phyloP scores from a whole-genome alignment of 345 rosid genomes.

The Capsella bursapastoris region DNA sequence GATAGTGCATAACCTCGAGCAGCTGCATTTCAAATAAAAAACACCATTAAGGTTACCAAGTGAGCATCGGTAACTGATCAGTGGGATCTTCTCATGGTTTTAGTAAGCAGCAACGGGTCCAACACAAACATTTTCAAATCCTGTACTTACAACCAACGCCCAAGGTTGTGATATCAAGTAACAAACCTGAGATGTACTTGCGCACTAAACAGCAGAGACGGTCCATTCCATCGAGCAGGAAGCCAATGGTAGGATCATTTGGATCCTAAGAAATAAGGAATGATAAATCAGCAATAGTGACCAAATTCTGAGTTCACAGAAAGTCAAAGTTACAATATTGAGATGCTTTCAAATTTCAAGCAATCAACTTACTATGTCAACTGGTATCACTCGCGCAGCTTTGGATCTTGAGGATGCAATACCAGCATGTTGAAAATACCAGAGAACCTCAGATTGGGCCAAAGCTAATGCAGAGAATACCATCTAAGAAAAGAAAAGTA shows the following conservation, averaged over 20 bases:
- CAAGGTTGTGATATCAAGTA: conserved; percentile 21
- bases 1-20: conserved; percentile 97
- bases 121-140: conserved; percentile 21
- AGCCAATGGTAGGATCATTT: conserved; percentile 97
- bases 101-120: conserved; percentile 16
- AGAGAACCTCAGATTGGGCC: conserved; percentile 93
- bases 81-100: conserved; percentile 23
- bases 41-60: conserved; percentile 31
- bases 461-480: conserved; percentile 95
- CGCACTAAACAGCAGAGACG: conserved; percentile 91
- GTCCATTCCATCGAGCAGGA: conserved; percentile 97
- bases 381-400: conserved; percentile 70
- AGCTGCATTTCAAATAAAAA: conserved; percentile 66
- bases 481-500: conserved; percentile 64
- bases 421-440: conserved; percentile 98
- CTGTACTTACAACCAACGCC: background rate
- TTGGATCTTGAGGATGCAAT: conserved; percentile 84
- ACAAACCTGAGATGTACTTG: conserved; percentile 89
- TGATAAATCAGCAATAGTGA: conserved; percentile 2
- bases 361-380: conserved; percentile 70
- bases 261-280: conserved; percentile 69
- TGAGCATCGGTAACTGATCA: conserved; percentile 16
- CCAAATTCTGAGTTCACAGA: conserved; percentile 23
- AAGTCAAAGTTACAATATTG: conserved; percentile 17
- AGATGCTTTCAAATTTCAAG: conserved; percentile 30